A percentile compares a stretch with the other conserved stretches of the same genome.
phyloP scores from a whole-genome alignment of 495 filamentous ascomycete genomes.

The Podospora tetraspora region DNA sequence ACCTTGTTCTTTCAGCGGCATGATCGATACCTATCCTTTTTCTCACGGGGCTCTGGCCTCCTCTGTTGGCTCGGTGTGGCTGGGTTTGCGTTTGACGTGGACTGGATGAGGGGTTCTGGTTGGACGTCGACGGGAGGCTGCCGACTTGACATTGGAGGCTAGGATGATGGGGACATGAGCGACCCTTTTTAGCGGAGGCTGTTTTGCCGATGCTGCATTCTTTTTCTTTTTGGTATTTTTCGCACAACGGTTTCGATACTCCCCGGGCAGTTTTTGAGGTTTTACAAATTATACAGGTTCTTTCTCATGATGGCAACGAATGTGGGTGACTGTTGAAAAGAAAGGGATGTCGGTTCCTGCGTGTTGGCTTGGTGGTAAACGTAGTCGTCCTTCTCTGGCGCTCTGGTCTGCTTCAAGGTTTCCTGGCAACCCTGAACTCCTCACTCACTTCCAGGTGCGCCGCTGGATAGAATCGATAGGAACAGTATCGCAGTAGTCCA shows the following conservation, averaged over 20 bases:
- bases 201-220: neutral
- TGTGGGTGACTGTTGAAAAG: neutral
- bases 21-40: neutral
- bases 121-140: neutral
- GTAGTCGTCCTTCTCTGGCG: neutral
- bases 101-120: neutral
- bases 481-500: too few relatives aligned
- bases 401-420: too few relatives aligned
- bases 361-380: neutral
- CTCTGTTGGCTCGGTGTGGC: neutral
- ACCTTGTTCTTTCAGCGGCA: neutral
- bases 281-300: neutral
- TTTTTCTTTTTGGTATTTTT: neutral
- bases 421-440: neutral
- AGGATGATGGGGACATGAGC: neutral
- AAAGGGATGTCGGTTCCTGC: neutral
- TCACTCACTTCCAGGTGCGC: neutral
- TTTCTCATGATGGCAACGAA: neutral
- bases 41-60: neutral
- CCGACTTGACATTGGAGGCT: neutral
- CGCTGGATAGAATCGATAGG: too few relatives aligned
- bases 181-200: neutral
- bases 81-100: neutral
- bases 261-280: neutral
- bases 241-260: neutral